Evolutionary conservation across 2,329 filamentous ascomycete species (phyloP).

Genomic region (Zalaria obscura): DNA sequence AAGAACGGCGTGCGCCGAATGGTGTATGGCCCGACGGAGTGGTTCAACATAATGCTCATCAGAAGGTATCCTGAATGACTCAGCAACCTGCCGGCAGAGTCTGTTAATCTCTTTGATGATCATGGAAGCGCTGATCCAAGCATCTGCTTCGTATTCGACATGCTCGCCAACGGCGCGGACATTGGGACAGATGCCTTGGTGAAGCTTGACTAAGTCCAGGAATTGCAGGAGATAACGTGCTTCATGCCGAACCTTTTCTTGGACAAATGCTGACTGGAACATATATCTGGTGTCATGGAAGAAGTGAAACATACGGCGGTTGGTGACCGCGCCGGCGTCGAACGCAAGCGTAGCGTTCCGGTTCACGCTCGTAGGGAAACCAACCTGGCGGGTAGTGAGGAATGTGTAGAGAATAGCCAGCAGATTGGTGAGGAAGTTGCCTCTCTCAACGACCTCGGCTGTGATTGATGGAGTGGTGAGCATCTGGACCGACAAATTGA

Average conservation of each 20-base stretch:
- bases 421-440: conserved; percentile 89
- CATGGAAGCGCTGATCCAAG: conserved; percentile 91
- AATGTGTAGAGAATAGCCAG: conserved; percentile 97
- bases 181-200: conserved; percentile 95
- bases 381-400: conserved; percentile 87
- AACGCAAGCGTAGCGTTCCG: conserved; percentile 79
- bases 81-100: conserved; percentile 74
- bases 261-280: conserved; percentile 76
- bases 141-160: conserved; percentile 94
- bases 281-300: conserved; percentile 90
- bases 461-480: conserved; percentile 94
- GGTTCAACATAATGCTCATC: conserved; percentile 29
- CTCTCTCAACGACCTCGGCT: conserved; percentile 82
- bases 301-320: conserved; percentile 93
- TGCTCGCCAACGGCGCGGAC: conserved; percentile 84
- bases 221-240: conserved; percentile 86
- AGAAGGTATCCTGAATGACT: conserved; percentile 47
- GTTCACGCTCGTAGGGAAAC: conserved; percentile 79
- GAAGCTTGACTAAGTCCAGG: conserved; percentile 84
- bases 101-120: conserved; percentile 92
- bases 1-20: conserved; percentile 70
- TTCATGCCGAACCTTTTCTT: conserved; percentile 69
- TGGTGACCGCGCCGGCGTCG: conserved; percentile 87
- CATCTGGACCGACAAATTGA: conserved; percentile 94
- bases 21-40: conserved; percentile 57